Base-by-base conservation (phyloP, 2,329 filamentous ascomycete species). In the Hymenoscyphus fructigenus region DNA sequence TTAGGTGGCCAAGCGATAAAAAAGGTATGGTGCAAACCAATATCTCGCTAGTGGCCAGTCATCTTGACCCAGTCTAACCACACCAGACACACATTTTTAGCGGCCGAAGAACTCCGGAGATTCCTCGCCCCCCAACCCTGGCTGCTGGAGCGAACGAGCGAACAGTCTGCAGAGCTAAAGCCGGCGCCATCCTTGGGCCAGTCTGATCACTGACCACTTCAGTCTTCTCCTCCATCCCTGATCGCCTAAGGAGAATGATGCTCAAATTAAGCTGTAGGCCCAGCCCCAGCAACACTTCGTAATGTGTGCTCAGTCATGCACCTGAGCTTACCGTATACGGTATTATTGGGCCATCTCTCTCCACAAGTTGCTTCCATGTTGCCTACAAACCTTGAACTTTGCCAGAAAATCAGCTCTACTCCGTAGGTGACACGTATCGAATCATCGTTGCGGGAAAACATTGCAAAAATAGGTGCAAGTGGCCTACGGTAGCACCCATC, bases 381-480 rank as follows among this genome's bases (percentile, higher is more conserved):
- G 44, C n/a, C 44, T 50, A 47, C 41, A 41, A 17, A 41, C 38
- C 3, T 20, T 5, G 17, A n/a, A 20, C n/a, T 50, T 50, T 23
- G 20, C 23, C 20, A 50, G 44, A 23, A 23, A 50, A 50, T 12
- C n/a, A 50, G n/a, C 44, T 50, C n/a, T n/a, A n/a, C n/a, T n/a
- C 7, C 29, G n/a, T 2, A 38, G 47, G 47, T 53, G 47, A 53
- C 20, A 53, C 47, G 44, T 50, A 50, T 12, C 44, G 20, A 50
- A 23, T 50, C 44, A 50, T 50, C 20, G 23, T 23, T 53, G 47
- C 47, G 47, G 47, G 47, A 53, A 53, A 53, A 53, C 44, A 53
- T 53, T 53, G 47, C 47, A 53, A 53, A 53, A 53, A 53, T 53
- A 53, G 47, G 47, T 26, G 47, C 47, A 23, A 23, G n/a, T 50